Evolutionary conservation across 179 eudicot species (phyloP).

Genomic region (Vitellaria paradoxa): DNA sequence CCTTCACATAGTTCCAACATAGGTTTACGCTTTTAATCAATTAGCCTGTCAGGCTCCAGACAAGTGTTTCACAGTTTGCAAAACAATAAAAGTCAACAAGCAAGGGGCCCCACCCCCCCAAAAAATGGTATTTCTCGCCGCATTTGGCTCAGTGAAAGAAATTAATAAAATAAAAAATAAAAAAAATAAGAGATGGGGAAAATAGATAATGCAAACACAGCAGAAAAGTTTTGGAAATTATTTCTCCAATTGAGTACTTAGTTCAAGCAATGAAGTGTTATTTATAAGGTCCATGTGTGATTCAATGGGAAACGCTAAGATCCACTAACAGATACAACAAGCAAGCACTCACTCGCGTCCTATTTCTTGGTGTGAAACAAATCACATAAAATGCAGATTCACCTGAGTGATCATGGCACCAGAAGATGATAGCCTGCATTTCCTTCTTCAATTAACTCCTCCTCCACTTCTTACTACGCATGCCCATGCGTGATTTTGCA

Average conservation of each 20-base stretch:
- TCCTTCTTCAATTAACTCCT: conserved; percentile 8
- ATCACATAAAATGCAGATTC: background rate
- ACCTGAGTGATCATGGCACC: background rate
- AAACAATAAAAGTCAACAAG: too few relatives aligned
- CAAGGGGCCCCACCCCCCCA: too few relatives aligned
- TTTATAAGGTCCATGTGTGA: background rate
- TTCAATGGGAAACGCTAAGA: background rate
- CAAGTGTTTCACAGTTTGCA: too few relatives aligned
- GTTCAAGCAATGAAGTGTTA: background rate
- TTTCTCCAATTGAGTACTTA: background rate
- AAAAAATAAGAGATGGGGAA: background rate
- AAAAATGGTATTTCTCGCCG: too few relatives aligned
- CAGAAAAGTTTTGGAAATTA: background rate
- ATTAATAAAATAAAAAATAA: background rate
- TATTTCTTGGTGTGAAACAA: background rate
- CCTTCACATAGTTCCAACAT: too few relatives aligned
- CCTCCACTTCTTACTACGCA: conserved; percentile 61
- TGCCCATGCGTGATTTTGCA: conserved; percentile 95
- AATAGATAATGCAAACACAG: background rate
- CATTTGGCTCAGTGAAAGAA: too few relatives aligned
- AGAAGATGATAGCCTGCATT: background rate
- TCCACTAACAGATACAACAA: background rate
- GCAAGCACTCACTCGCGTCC: background rate
- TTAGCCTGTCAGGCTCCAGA: too few relatives aligned
- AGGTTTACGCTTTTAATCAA: too few relatives aligned